Evolutionary conservation across 352 stramenopile species (phyloP).

Genomic region (Pythium aquatile): DNA sequence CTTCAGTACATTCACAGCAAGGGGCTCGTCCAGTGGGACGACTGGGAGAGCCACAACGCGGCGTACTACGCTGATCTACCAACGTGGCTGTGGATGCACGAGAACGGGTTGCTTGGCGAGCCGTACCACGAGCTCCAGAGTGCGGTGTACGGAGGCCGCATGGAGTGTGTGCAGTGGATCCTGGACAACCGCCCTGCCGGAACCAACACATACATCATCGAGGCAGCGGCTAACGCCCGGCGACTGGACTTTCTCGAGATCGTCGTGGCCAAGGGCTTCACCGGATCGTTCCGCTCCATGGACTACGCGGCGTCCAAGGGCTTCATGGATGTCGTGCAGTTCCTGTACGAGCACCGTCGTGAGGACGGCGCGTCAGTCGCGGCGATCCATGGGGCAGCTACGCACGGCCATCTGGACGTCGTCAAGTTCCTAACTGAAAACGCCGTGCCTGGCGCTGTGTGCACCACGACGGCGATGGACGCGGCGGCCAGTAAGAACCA

Average conservation of each 20-base stretch:
- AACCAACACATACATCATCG: conserved; percentile 2
- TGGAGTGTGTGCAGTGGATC: conserved; percentile 24
- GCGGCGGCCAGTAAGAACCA: conserved; percentile 26
- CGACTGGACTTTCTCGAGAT: conserved; percentile 17
- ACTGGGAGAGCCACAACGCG: conserved; percentile 20
- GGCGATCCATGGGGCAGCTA: conserved; percentile 16
- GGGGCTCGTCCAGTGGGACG: conserved; percentile 17
- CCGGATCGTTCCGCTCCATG: conserved; percentile 19
- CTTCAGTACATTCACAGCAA: conserved; percentile 14
- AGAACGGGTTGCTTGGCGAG: conserved; percentile 8
- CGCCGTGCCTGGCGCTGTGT: conserved; percentile 25
- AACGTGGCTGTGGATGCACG: conserved; percentile 12
- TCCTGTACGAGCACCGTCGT: conserved; percentile 12
- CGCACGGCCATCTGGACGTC: conserved; percentile 20
- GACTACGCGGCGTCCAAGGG: conserved; percentile 31
- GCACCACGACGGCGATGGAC: conserved; percentile 40
- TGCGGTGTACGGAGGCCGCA: conserved; percentile 17
- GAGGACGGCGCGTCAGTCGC: conserved; percentile 3
- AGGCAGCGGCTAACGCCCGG: conserved; percentile 9
- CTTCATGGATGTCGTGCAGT: conserved; percentile 30
- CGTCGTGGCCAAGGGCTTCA: conserved; percentile 7
- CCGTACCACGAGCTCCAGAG: conserved; percentile 18
- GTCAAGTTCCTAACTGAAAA: conserved; percentile 25
- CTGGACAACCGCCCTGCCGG: conserved; percentile 11
- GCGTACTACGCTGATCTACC: conserved; percentile 16